Percentiles rank a stretch among this genome's conserved stretches.
Conservation (phyloP, 345 rosid species). For the Citrus maxima region DNA sequence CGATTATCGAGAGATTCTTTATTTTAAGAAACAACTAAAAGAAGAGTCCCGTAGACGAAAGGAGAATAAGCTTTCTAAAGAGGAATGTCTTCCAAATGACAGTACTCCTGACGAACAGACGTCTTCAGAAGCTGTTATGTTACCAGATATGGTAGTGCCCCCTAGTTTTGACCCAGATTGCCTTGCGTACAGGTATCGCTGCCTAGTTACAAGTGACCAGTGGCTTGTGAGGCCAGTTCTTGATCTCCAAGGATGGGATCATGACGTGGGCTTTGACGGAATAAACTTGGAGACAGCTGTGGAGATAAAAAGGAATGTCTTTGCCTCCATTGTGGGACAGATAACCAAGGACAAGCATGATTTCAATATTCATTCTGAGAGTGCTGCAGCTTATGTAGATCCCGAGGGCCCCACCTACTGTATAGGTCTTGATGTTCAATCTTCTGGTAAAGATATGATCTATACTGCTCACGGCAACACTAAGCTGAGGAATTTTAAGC, state of each 20-base stretch:
- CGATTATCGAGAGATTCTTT: conserved; percentile 82
- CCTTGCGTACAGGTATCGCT: conserved; percentile 62
- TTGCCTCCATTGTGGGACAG: conserved; percentile 65
- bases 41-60: conserved; percentile 53
- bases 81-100: conserved; percentile 28
- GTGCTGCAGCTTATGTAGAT: conserved; percentile 54
- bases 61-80: conserved; percentile 41
- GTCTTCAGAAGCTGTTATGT: conserved; percentile 48
- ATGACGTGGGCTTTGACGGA: conserved; percentile 90
- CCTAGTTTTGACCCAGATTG: conserved; percentile 75
- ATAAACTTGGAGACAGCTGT: conserved; percentile 70
- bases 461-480: conserved; percentile 56
- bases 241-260: conserved; percentile 97
- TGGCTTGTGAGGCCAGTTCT: conserved; percentile 79
- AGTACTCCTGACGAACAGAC: conserved; percentile 27
- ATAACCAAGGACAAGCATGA: conserved; percentile 74
- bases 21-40: conserved; percentile 77
- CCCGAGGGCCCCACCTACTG: conserved; percentile 49
- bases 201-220: conserved; percentile 51
- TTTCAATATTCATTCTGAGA: conserved; percentile 75
- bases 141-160: conserved; percentile 86
- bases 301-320: conserved; percentile 43
- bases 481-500: conserved; percentile 57
- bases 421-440: conserved; percentile 71
- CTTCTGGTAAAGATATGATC: conserved; percentile 70